Percentiles rank a stretch among this genome's conserved stretches.
phyloP scores from a whole-genome alignment of 768 basidiomycete genomes.

The Leucogyrophana mollusca region DNA sequence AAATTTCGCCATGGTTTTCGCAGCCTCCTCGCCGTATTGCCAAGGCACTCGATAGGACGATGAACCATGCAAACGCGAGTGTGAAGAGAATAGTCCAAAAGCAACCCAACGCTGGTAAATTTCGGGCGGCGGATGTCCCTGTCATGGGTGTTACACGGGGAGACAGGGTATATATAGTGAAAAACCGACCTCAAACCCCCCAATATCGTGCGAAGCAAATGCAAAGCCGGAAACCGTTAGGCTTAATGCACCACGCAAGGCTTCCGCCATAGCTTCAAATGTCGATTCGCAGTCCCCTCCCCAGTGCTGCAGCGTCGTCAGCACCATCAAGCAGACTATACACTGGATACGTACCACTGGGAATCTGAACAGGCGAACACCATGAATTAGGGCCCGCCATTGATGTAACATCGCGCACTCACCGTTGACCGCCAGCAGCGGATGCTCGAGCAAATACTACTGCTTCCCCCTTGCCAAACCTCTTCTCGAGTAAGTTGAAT shows the following conservation, averaged over 20 bases:
- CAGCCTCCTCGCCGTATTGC: constrained; percentile 72
- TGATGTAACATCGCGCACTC: constrained; percentile 5
- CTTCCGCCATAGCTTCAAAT: constrained; percentile 78
- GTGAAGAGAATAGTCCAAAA: constrained; percentile 74
- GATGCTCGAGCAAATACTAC: constrained; percentile 70
- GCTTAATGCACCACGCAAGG: constrained; percentile 64
- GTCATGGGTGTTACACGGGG: background rate
- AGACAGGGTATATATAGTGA: background rate
- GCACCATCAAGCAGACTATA: background rate
- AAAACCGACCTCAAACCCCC: constrained; percentile 62
- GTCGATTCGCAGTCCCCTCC: constrained; percentile 77
- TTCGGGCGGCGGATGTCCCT: constrained; percentile 66
- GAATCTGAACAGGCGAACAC: constrained; percentile 16
- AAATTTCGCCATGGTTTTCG: constrained; percentile 58
- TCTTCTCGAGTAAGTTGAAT: constrained; percentile 55
- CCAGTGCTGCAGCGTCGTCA: constrained; percentile 50
- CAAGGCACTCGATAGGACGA: constrained; percentile 76
- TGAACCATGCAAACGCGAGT: constrained; percentile 72
- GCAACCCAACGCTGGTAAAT: constrained; percentile 78
- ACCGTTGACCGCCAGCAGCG: constrained; percentile 70
- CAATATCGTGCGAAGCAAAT: constrained; percentile 75
- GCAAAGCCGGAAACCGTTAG: constrained; percentile 68
- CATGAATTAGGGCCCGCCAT: background rate
- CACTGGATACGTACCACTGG: constrained; percentile 26
- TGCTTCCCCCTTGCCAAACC: constrained; percentile 63